phyloP scores from a whole-genome alignment of 1,284 basidiomycete species.

The Blastosporella zonata region DNA sequence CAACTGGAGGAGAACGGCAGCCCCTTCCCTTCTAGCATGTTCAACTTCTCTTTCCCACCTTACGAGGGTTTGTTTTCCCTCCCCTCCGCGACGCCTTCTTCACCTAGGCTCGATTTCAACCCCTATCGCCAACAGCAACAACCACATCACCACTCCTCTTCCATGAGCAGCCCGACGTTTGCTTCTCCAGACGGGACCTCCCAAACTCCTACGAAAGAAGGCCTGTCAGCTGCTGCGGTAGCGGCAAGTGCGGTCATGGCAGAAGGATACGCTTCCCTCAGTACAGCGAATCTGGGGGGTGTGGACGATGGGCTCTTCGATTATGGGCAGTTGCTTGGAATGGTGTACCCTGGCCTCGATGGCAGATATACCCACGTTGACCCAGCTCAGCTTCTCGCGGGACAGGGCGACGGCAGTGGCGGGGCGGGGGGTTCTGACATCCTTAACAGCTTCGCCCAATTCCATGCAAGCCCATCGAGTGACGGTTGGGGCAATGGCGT shows the following conservation, averaged over 20 bases:
- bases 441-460: slow-evolving; percentile 44
- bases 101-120: slow-evolving; percentile 23
- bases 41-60: slow-evolving; percentile 73
- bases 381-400: slow-evolving; percentile 78
- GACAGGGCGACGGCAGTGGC: slow-evolving; percentile 30
- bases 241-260: slow-evolving; percentile 63
- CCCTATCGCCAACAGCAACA: slow-evolving; percentile 12
- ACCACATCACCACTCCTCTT: slow-evolving; percentile 20
- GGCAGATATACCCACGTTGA: slow-evolving; percentile 79
- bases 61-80: slow-evolving; percentile 72
- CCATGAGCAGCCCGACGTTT: slow-evolving; percentile 35
- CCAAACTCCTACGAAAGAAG: slow-evolving; percentile 37
- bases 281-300: slow-evolving; percentile 47
- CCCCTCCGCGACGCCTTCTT: slow-evolving; percentile 22
- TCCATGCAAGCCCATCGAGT: slow-evolving; percentile 76
- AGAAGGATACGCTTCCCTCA: slow-evolving; percentile 64
- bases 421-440: slow-evolving; percentile 20
- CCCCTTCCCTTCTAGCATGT: slow-evolving; percentile 70
- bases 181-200: slow-evolving; percentile 37
- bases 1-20: slow-evolving; percentile 35
- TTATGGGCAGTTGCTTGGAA: slow-evolving; percentile 60
- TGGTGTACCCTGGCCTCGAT: slow-evolving; percentile 57
- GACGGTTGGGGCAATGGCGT: slow-evolving; percentile 73
- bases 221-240: slow-evolving; percentile 60
- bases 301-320: slow-evolving; percentile 54